Base-by-base conservation (phyloP, 2,329 filamentous ascomycete genomes). In the Fusarium austroafricanum region DNA sequence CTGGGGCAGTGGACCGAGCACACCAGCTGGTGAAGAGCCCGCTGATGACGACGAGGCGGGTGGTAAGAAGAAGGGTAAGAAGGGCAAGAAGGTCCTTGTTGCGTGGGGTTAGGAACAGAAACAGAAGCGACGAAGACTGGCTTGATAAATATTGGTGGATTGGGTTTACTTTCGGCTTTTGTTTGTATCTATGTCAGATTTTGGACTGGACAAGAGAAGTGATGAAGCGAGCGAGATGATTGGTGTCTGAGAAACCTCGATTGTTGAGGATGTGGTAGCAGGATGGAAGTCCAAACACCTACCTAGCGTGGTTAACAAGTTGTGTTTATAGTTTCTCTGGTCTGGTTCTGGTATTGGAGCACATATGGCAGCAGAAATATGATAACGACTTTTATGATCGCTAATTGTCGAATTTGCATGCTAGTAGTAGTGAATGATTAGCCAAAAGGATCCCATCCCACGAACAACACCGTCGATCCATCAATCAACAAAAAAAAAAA, bases 11-110 rank as follows among this genome's bases (percentile, higher is more conserved):
- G 52, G 72, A 17, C 61, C 74, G 1, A 61, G 58, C 35, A 70
- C 69, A 1, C 73, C 75, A 14, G 77, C 74, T 17, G 77, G 74
- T 17, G 68, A 73, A 12, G 77, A 75, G 23, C 64, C 69, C 6
- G 62, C 70, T 7, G 75, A 69, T 35, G 74, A 43, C 38, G 77
- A 68, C 7, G 75, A 75, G 21, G 75, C 73, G 4, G 75, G 69
- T 2, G 72, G 76, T 5, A 84, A 83, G 66, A 87, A 86, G 74
- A 89, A 87, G 77, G 87, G 84, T 64, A 86, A 86, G 61, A 86
- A 89, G 77, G 85, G 83, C 18, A 88, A 89, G 75, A 89, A 88
- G 75, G 86, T 90, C 10, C 76, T 89, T 47, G 85, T 87, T 40
- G 84, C 86, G 71, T 89, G 87, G 87, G 87, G 87, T 21, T 89